Base-by-base conservation (phyloP, 2,329 filamentous ascomycete genomes). In the Huntiella savannae region DNA sequence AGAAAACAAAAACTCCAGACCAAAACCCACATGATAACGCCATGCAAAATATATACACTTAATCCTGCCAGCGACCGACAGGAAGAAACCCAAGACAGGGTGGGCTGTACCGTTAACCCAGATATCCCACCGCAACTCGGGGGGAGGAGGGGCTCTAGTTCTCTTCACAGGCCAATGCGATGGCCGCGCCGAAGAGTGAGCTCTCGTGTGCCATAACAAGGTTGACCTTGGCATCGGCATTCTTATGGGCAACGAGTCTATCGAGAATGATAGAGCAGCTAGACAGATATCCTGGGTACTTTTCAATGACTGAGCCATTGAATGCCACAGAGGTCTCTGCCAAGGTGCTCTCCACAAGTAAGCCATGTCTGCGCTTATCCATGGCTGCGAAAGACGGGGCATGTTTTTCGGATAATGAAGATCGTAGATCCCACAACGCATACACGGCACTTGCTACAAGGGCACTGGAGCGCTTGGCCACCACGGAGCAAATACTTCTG, bases 251-350 rank as follows among this genome's bases (percentile, higher is more conserved):
- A 54, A 75, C 68, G 6, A 87, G 62, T 35, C 66, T 62, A 54
- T 84, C 66, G 40, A 87, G 61, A 53, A 76, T 75, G 4, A 57
- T 57, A 58, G 87, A 81, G 55, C 77, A 78, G 37, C 63, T 67
- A 32, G 59, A 60, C 16, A 71, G 64, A 58, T 85, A 88, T 5
- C 66, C 64, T 0, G 82, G 81, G 56, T 87, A 88, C 54, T 79
- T 77, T 60, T 87, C 81, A 44, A 87, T 77, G 43, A 88, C 80
- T 22, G 77, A 81, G 39, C 82, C 82, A 56, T 84, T 86, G 60
- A 79, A 87, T 3, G 79, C 79, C n/a, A 88, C 73, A 2, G 72
- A 68, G 3, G 73, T 76, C 47, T 63, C 61, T 33, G 57, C 56
- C 5, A 69, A 56, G 38, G 63, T 59, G 2, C 62, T 63, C 51